A percentile compares a stretch with the other conserved stretches of the same genome.
These are phyloP conservation scores for Thelonectria blattea DNA, from an alignment of 2,329 filamentous ascomycete species.

Conservation along the genomic window DNA sequence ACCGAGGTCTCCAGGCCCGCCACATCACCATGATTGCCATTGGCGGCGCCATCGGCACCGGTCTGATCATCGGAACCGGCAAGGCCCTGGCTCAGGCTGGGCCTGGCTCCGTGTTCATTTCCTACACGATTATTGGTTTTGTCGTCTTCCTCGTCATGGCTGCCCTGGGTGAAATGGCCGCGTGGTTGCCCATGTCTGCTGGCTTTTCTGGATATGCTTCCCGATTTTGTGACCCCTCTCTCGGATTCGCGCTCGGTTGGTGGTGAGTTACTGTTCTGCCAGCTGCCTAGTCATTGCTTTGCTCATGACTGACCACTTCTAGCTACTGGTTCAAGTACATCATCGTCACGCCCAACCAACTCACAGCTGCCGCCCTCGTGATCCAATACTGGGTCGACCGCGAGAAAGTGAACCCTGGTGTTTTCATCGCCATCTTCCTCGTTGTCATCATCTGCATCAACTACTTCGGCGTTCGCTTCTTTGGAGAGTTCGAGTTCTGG, in stretches of 20 bases:
- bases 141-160: conserved; percentile 84
- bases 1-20: conserved; percentile 59
- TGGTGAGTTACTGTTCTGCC: conserved; percentile 53
- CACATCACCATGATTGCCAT: conserved; percentile 70
- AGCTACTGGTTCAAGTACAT: conserved; percentile 78
- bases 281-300: not conserved
- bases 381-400: conserved; percentile 76
- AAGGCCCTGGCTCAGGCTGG: conserved; percentile 59
- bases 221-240: conserved; percentile 78
- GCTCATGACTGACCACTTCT: not conserved
- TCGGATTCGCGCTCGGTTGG: conserved; percentile 80
- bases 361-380: conserved; percentile 78
- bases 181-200: conserved; percentile 77
- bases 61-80: conserved; percentile 73
- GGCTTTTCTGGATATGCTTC: conserved; percentile 83
- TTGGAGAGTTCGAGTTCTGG: conserved; percentile 70
- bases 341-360: conserved; percentile 82
- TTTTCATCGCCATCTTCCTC: conserved; percentile 77
- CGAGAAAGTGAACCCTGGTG: conserved; percentile 73
- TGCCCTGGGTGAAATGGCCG: conserved; percentile 81
- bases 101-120: conserved; percentile 73
- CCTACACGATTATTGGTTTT: conserved; percentile 71
- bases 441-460: conserved; percentile 69
- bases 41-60: conserved; percentile 75
- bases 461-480: conserved; percentile 71